Evolutionary conservation across 2,329 filamentous ascomycete genomes (phyloP), one percentile per base, ranked within the genome.

Genomic region (Anisogramma anomala): DNA sequence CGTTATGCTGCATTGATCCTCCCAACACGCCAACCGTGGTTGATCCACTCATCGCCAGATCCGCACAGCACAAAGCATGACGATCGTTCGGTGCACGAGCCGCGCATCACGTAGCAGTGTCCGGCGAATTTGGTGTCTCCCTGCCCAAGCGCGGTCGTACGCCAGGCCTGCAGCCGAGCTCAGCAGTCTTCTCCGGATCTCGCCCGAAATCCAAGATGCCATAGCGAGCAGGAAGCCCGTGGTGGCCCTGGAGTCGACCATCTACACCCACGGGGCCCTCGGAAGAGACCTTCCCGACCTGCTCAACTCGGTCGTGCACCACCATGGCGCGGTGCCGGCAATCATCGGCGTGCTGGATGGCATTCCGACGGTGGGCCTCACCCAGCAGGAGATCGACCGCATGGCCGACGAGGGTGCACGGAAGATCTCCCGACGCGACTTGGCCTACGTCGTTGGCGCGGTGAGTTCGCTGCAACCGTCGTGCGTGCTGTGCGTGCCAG

Each of bases 231-330:
- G 79, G 42, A 79, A 77, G 53, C 89, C 91, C 1, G 80, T 98
- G 3, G 88, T 98, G 9, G 91, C 89, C 13, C 71, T 98, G 4
- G 91, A 98, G 62, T 87, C 85, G 2, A 94, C 91, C 4, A 96
- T 98, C 52, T 96, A 98, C 62, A 98, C 91, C 1, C 91, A 98
- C 63, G 88, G 87, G 30, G 79, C 82, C 17, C 69, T 98, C 11
- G 84, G 85, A n/a, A 74, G 77, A 25, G 69, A 72, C 33, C 64
- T 76, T 15, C 72, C 46, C 3, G 27, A 23, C 18, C 14, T 81
- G 34, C 74, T 96, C 45, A 85, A 95, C 55, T 77, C 79, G 10
- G 71, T 93, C 30, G 83, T 96, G 36, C 82, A 91, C 33, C 67
- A 71, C 30, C 74, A 87, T 60, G 91, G 91, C 28, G 86, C 73